Evolutionary conservation across 2,329 filamentous ascomycete species (phyloP), one percentile per base, ranked within the genome.

Genomic region (Monosporascus sp.): DNA sequence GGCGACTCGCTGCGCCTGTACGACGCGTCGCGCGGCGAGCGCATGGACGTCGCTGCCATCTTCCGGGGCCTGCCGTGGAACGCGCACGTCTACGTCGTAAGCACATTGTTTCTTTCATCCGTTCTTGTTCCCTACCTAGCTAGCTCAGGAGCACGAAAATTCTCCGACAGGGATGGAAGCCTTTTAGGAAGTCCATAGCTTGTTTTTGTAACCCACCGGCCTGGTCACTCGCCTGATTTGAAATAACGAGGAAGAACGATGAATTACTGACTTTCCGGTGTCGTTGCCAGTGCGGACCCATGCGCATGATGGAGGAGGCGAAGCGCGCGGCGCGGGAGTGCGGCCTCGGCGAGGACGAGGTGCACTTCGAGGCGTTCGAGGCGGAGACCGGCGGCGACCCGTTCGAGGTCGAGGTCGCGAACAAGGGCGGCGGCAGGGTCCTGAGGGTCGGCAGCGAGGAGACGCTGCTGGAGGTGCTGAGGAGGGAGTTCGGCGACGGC

Each of bases 351-450:
- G 69, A 75, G 2, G 69, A 73, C 1, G 80, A 83, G 41, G 71
- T 85, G 1, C 83, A 86, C 63, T 82, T 78, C 53, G 84, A 87
- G 64, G 77, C 78, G 0, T 87, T 86, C 55, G 69, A 70, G 1
- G 77, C 78, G 1, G 74, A 78, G 20, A 70, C 74, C 0, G 73
- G 73, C 0, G 83, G 83, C 0, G 81, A 85, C 58, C 77, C 82
- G 0, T 87, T 86, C 56, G 78, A 81, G 41, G 83, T 72, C 0
- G 74, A 80, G 47, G 72, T 86, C 0, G 64, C 66, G 6, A 76
- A 78, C 50, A 59, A 58, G 1, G 53, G 56, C 8, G 64, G 62
- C 7, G 37, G 53, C 36, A 24, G 42, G 50, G 56, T 69, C 1
- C 54, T 86, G 6, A 65, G 72, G 17, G 78, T 81, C 0, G 70